These are phyloP conservation scores for Trichoderma sp. DNA, from an alignment of 2,329 filamentous ascomycete genomes.

Conservation along the genomic window DNA sequence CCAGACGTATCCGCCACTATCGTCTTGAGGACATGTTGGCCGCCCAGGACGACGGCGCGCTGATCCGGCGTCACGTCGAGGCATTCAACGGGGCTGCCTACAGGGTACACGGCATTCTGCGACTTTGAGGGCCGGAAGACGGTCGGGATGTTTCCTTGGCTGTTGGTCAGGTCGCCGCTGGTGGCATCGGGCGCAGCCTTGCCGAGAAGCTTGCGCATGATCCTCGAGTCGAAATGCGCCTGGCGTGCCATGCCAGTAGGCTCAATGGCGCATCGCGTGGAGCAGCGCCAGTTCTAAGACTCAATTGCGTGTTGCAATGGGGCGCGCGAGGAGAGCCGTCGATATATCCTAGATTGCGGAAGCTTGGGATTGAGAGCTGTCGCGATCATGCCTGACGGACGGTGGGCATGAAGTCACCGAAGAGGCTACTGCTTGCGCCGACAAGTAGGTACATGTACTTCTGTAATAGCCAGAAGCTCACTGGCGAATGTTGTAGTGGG, in stretches of 20 bases:
- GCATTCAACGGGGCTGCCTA: conserved; percentile 52
- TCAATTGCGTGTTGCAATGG: neutral
- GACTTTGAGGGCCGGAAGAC: conserved; percentile 52
- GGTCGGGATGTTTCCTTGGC: conserved; percentile 33
- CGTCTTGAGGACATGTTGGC: conserved; percentile 59
- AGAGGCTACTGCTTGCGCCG: neutral
- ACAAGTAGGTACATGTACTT: neutral
- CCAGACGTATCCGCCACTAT: conserved; percentile 50
- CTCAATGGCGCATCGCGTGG: conserved; percentile 16
- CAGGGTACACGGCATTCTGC: conserved; percentile 53
- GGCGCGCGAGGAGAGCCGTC: neutral
- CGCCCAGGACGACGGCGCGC: conserved; percentile 54
- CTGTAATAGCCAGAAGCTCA: neutral
- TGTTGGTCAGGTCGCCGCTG: conserved; percentile 46
- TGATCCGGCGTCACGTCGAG: conserved; percentile 58
- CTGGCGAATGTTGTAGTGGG: neutral
- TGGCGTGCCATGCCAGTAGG: conserved; percentile 33
- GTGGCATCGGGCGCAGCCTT: conserved; percentile 48
- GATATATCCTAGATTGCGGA: neutral
- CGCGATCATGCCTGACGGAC: conserved; percentile 2
- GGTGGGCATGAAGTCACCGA: conserved; percentile 3
- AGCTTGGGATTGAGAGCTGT: neutral
- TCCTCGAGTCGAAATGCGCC: conserved; percentile 43
- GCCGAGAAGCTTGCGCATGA: conserved; percentile 60
- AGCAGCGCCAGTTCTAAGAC: neutral